phyloP scores from a whole-genome alignment of 179 eudicot species.

The Gypsophila paniculata region DNA sequence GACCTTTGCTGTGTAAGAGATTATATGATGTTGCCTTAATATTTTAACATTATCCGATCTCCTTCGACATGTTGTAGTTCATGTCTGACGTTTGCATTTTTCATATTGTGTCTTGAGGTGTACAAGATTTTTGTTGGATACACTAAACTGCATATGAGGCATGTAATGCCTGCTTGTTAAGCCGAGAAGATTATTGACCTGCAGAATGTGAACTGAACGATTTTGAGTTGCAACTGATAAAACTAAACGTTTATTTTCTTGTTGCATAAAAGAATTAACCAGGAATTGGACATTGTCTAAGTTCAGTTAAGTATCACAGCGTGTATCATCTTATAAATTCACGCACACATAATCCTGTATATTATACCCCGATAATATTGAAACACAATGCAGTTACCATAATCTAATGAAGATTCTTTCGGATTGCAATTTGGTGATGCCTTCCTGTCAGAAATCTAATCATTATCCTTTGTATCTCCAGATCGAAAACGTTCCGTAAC shows the following conservation, averaged over 20 bases:
- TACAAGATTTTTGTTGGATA: too few species aligned
- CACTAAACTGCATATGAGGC: too few species aligned
- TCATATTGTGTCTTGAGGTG: not conserved
- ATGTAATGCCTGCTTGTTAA: not conserved
- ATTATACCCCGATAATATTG: not conserved
- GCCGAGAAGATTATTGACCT: not conserved
- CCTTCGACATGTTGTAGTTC: not conserved
- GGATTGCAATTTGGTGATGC: not conserved
- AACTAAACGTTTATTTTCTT: too few species aligned
- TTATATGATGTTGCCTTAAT: not conserved
- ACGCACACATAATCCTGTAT: not conserved
- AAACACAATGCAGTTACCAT: not conserved
- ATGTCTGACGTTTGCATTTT: not conserved
- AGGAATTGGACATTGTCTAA: not conserved
- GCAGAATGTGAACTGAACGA: not conserved
- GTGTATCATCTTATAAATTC: not conserved
- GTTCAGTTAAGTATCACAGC: not conserved
- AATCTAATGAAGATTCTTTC: not conserved
- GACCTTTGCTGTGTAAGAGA: constrained; percentile 2
- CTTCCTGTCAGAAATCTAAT: not conserved
- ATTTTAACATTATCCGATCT: not conserved
- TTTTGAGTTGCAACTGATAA: too few species aligned
- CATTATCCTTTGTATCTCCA: not conserved
- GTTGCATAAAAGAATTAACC: not conserved
- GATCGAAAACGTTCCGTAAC: not conserved